phyloP scores from a whole-genome alignment of 305 asterid species.

The Caryopteris hybrid region DNA sequence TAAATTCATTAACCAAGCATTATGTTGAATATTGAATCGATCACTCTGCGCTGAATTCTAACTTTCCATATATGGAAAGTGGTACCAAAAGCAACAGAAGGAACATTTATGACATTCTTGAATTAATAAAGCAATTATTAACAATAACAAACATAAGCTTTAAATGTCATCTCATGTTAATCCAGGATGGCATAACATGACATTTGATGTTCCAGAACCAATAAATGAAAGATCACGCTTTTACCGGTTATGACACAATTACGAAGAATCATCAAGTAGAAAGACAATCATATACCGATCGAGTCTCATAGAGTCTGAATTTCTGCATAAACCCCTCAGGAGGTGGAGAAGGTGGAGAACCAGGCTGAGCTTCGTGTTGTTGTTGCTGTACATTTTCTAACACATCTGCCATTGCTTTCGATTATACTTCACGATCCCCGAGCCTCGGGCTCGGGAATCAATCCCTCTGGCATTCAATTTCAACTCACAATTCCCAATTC shows the following conservation, averaged over 20 bases:
- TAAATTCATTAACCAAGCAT: neutral
- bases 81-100: slow-evolving; percentile 6
- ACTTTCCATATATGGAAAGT: slow-evolving; percentile 7
- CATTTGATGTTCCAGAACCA: neutral
- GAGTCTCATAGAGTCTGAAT: slow-evolving; percentile 91
- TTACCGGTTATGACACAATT: neutral
- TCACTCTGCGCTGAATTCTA: neutral
- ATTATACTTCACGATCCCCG: slow-evolving; percentile 52
- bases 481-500: slow-evolving; percentile 18
- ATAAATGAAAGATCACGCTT: slow-evolving; percentile 11
- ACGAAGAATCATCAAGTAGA: slow-evolving; percentile 18
- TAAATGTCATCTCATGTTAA: slow-evolving; percentile 4
- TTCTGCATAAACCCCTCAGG: slow-evolving; percentile 77
- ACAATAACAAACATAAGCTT: slow-evolving; percentile 4
- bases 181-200: slow-evolving; percentile 14
- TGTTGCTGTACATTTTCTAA: slow-evolving; percentile 34
- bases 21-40: neutral
- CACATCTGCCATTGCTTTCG: slow-evolving; percentile 33
- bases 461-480: slow-evolving; percentile 64
- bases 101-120: neutral
- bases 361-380: slow-evolving; percentile 28
- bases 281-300: slow-evolving; percentile 55
- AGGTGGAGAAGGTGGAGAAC: slow-evolving; percentile 24
- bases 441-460: slow-evolving; percentile 87
- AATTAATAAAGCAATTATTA: slow-evolving; percentile 8